phyloP scores from a whole-genome alignment of 106 monocot species.

The Phalaenopsis aphrodite region DNA sequence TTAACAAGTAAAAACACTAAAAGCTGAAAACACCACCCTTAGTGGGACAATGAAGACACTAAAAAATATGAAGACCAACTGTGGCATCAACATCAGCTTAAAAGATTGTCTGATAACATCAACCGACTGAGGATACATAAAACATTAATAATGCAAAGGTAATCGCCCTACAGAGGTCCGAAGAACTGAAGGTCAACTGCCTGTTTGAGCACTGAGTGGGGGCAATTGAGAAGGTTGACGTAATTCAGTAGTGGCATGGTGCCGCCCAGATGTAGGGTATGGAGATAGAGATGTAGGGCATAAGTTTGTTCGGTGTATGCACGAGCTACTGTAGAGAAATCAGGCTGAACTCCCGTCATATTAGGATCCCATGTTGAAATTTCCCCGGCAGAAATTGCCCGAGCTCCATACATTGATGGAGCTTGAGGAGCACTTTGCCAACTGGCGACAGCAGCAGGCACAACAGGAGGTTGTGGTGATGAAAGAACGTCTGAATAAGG shows the following conservation, averaged over 20 bases:
- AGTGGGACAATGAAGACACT: background rate
- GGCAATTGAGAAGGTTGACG: conserved; percentile 24
- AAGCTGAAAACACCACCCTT: no score
- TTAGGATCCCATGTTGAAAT: conserved; percentile 49
- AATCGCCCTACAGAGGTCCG: background rate
- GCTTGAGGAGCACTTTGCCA: conserved; percentile 43
- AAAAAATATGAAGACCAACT: background rate
- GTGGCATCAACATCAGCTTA: background rate
- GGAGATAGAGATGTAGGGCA: background rate
- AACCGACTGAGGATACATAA: background rate
- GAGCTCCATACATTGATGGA: conserved; percentile 20
- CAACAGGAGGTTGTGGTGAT: conserved; percentile 35
- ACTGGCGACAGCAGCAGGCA: conserved; percentile 9
- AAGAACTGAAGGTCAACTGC: conserved; percentile 11
- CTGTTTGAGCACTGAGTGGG: conserved; percentile 22
- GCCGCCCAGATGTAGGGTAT: background rate
- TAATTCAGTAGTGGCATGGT: background rate
- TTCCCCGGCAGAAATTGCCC: conserved; percentile 19
- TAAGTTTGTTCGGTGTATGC: conserved; percentile 23
- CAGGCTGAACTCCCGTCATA: conserved; percentile 19
- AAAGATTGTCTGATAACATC: background rate
- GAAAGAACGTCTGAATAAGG: conserved; percentile 42
- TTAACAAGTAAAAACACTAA: no score
- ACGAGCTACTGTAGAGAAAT: conserved; percentile 16
- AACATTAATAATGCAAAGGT: conserved; percentile 28